Conservation (phyloP, 2,329 filamentous ascomycete genomes). For the Colletotrichum agaves region DNA sequence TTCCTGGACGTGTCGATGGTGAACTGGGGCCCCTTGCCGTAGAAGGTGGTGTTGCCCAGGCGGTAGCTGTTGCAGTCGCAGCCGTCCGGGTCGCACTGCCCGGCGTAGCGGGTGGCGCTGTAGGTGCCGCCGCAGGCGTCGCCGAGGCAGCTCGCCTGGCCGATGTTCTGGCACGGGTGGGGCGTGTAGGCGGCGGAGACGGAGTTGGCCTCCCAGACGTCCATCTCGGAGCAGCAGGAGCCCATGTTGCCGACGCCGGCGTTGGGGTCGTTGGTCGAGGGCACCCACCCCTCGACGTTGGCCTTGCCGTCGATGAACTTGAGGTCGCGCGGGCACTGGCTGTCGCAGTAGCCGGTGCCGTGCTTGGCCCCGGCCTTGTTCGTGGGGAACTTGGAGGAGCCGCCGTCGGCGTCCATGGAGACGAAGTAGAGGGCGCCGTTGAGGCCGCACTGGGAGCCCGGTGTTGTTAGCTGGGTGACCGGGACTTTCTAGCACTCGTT, state of each 20-base stretch:
- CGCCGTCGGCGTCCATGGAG: constrained; percentile 69
- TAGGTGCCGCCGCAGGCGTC: constrained; percentile 65
- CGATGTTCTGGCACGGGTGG: constrained; percentile 67
- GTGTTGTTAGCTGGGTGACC: not conserved
- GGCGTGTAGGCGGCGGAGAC: constrained; percentile 73
- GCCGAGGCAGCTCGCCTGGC: constrained; percentile 62
- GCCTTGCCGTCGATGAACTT: constrained; percentile 69
- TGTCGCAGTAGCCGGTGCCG: constrained; percentile 67
- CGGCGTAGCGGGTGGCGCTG: constrained; percentile 64
- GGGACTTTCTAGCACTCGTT: no score
- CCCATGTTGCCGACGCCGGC: constrained; percentile 62
- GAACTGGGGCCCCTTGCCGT: constrained; percentile 62
- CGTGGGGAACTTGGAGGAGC: constrained; percentile 57
- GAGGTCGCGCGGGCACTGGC: constrained; percentile 63
- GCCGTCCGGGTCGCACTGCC: constrained; percentile 74
- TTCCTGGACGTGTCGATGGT: constrained; percentile 68
- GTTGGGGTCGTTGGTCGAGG: constrained; percentile 64
- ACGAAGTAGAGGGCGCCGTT: constrained; percentile 78
- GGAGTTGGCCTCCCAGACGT: constrained; percentile 73
- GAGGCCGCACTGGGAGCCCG: constrained; percentile 70
- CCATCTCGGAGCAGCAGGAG: constrained; percentile 73
- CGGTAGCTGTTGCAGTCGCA: constrained; percentile 79
- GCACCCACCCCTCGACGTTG: constrained; percentile 62
- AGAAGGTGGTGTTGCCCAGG: constrained; percentile 72
- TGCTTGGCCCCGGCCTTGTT: constrained; percentile 67